Percentiles rank a stretch among this genome's conserved stretches.
These are phyloP conservation scores for Backusella tuberculispora DNA, from an alignment of 192 early-diverging fungal genomes.

Conservation along the genomic window DNA sequence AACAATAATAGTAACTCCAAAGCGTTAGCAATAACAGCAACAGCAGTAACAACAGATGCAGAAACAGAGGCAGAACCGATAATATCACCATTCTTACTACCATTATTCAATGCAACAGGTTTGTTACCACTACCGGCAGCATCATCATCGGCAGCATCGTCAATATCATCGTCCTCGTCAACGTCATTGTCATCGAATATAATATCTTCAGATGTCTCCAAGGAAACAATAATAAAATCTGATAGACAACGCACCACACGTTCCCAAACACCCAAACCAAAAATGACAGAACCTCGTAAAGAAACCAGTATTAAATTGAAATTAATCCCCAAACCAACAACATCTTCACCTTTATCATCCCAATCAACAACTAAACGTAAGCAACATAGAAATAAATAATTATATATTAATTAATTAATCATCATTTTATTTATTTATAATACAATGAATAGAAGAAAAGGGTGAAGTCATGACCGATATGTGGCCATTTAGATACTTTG, in stretches of 20 bases:
- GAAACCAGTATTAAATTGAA: background rate
- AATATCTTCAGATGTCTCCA: background rate
- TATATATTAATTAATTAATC: background rate
- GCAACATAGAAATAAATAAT: background rate
- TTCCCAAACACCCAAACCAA: background rate
- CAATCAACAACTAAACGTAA: background rate
- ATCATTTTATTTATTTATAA: conserved; percentile 31
- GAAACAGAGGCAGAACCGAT: conserved; percentile 12
- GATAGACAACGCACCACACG: background rate
- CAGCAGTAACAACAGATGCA: conserved; percentile 21
- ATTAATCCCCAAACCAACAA: background rate
- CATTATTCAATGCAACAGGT: no score
- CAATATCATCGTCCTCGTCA: no score
- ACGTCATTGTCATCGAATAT: background rate
- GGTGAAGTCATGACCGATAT: conserved; percentile 52
- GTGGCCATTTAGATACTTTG: conserved; percentile 94
- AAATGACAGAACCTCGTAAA: background rate
- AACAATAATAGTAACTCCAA: background rate
- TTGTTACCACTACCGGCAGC: no score
- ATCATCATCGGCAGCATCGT: no score
- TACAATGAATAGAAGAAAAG: conserved; percentile 39
- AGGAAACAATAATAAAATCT: background rate
- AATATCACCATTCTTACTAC: background rate
- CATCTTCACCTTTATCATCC: background rate
- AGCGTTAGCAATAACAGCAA: background rate